phyloP scores from a whole-genome alignment of 176 grass and related monocot genomes.

The Tillandsia fasciculata region DNA sequence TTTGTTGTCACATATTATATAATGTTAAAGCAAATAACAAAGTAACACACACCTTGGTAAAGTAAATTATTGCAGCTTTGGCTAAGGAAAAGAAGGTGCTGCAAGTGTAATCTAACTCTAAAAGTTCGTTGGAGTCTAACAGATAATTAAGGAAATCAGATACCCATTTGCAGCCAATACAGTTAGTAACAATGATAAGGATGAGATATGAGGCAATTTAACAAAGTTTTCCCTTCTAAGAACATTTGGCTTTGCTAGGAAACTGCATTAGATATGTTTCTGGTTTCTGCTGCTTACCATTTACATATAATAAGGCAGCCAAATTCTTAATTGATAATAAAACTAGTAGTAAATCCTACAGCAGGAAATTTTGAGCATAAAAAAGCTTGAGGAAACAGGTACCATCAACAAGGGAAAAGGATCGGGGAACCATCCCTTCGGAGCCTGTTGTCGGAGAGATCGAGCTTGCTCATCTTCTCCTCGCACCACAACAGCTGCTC shows the following conservation, averaged over 20 bases:
- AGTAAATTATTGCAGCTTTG: too few relatives aligned
- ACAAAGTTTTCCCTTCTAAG: not conserved
- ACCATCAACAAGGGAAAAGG: conserved; percentile 72
- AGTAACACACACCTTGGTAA: too few relatives aligned
- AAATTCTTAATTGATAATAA: conserved; percentile 2
- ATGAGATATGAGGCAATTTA: not conserved
- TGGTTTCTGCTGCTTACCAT: conserved; percentile 22
- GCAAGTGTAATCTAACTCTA: not conserved
- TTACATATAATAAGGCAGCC: conserved; percentile 28
- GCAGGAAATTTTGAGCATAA: conserved; percentile 4
- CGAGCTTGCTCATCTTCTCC: conserved; percentile 99
- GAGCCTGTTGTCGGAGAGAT: conserved; percentile 59
- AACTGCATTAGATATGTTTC: conserved; percentile 23
- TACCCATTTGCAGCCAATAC: not conserved
- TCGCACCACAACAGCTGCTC: conserved; percentile 97
- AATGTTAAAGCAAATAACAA: too few relatives aligned
- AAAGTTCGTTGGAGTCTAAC: not conserved
- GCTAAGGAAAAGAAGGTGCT: too few relatives aligned
- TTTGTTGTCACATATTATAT: too few relatives aligned
- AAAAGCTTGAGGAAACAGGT: not conserved
- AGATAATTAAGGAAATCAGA: not conserved
- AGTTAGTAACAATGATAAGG: not conserved
- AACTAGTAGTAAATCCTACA: conserved; percentile 4
- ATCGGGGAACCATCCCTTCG: conserved; percentile 66
- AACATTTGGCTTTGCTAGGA: not conserved